Percentiles rank a stretch among this genome's conserved stretches.
Evolutionary conservation across 306 rosid species (phyloP).

Genomic region (Quercus cerris): DNA sequence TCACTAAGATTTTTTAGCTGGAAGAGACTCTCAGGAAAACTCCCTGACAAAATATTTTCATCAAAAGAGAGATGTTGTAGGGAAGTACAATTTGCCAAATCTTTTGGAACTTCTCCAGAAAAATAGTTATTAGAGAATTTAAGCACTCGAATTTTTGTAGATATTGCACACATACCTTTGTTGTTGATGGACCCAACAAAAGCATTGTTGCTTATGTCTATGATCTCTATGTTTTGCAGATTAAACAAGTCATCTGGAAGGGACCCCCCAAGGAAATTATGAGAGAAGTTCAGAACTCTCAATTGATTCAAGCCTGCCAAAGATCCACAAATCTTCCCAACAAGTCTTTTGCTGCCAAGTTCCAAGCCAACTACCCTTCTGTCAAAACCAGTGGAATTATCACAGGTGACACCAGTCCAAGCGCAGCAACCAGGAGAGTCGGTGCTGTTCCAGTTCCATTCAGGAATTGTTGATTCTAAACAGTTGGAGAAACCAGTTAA

Average conservation of each 20-base stretch:
- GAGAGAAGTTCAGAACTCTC: too few relatives aligned
- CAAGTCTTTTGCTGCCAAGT: too few relatives aligned
- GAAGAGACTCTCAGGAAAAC: slow-evolving; percentile 1
- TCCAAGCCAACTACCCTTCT: too few relatives aligned
- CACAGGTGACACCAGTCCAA: slow-evolving; percentile 20
- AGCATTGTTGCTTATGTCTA: not conserved
- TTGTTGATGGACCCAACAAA: too few relatives aligned
- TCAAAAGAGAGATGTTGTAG: not conserved
- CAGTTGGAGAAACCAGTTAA: not conserved
- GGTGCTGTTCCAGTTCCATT: slow-evolving; percentile 15
- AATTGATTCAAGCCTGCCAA: too few relatives aligned
- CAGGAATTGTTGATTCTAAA: not conserved
- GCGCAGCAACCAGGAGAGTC: slow-evolving; percentile 24
- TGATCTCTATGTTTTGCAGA: slow-evolving; percentile 14
- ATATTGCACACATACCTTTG: too few relatives aligned
- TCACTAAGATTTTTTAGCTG: not conserved
- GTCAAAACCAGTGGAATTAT: too few relatives aligned
- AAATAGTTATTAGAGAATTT: too few relatives aligned
- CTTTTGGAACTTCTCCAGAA: too few relatives aligned
- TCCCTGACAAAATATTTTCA: not conserved
- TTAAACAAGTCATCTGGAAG: slow-evolving; percentile 11
- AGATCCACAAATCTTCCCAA: too few relatives aligned
- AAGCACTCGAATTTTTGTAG: too few relatives aligned
- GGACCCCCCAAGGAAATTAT: not conserved
- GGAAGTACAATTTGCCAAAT: not conserved